phyloP scores from a whole-genome alignment of 1,284 basidiomycete genomes.

The Malassezia arunalokei region DNA sequence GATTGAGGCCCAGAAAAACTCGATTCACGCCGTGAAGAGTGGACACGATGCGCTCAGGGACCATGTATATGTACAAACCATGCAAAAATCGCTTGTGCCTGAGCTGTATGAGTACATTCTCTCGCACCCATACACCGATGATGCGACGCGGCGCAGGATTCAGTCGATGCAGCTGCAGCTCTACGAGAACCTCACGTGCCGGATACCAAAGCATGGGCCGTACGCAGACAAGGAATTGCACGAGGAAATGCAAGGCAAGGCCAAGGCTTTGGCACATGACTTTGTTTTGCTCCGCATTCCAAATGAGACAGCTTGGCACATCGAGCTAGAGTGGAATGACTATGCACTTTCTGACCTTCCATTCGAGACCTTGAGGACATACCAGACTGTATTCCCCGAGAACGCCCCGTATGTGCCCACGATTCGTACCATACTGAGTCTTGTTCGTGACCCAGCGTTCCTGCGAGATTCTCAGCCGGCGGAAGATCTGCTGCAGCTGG shows the following conservation, averaged over 20 bases:
- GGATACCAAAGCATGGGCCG: conserved; percentile 18
- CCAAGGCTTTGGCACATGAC: conserved; percentile 61
- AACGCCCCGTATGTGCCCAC: conserved; percentile 26
- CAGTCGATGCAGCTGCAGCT: conserved; percentile 32
- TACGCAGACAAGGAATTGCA: conserved; percentile 47
- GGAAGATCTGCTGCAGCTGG: conserved; percentile 27
- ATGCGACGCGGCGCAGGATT: conserved; percentile 28
- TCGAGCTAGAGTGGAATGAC: conserved; percentile 67
- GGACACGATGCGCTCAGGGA: conserved; percentile 23
- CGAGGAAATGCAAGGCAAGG: conserved; percentile 52
- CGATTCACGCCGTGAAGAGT: conserved; percentile 33
- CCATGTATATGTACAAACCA: conserved; percentile 24
- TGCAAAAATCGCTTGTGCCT: conserved; percentile 23
- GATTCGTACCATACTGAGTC: conserved; percentile 23
- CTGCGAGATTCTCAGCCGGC: conserved; percentile 17
- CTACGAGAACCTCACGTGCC: conserved; percentile 20
- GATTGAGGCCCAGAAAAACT: conserved; percentile 28
- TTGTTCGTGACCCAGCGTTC: conserved; percentile 30
- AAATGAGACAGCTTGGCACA: conserved; percentile 65
- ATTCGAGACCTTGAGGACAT: conserved; percentile 55
- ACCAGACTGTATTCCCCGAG: conserved; percentile 58
- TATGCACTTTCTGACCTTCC: conserved; percentile 61
- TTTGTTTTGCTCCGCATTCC: conserved; percentile 62
- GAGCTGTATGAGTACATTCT: conserved; percentile 32
- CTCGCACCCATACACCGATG: conserved; percentile 27